Evolutionary conservation across 768 basidiomycete species (phyloP), one percentile per base, ranked within the genome.

Genomic region (Tulasnella sp.): DNA sequence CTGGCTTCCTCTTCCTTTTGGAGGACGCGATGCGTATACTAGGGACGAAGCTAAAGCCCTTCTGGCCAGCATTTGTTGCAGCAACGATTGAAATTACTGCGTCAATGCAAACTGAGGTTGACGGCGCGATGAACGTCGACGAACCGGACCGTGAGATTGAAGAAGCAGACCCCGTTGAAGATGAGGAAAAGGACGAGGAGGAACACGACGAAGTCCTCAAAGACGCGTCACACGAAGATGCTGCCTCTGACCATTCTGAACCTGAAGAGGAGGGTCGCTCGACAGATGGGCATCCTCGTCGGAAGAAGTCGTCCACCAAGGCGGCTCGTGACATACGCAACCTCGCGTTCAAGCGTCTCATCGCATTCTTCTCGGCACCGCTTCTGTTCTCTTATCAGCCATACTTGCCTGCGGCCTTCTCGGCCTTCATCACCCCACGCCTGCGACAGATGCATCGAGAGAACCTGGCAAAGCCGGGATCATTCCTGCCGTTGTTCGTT

Each of bases 401-500:
- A 0, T 93, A 82, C 67, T 72, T 98, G 65, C 68, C 71, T 3
- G 70, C 74, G 5, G 77, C 81, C 7, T 97, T 89, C 70, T 58
- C 72, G 1, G 70, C 77, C 0, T 78, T 88, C 71, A 84, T 98
- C 63, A 80, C 84, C 0, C 92, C 94, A 0, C 85, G 96, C 5
- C 74, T 99, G 21, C 71, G 79, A 0, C 68, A 71, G 3, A 73
- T 98, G 23, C 82, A 85, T 59, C 74, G 70, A 40, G 96, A 98
- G 68, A 98, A 93, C 64, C 88, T 85, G 0, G 94, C 97, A 67
- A 77, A 88, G 0, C 92, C 94, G 0, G 94, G 92, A 0, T 82
- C 87, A 0, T 73, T 94, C 15, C 71, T 99, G 40, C 91, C 96
- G 36, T 73, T 97, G 19, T 86, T 96, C 69, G 76, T 81, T 58